A percentile compares a stretch with the other conserved stretches of the same genome.
Evolutionary conservation across 345 rosid species (phyloP).

Genomic region (Lepidium didymum): DNA sequence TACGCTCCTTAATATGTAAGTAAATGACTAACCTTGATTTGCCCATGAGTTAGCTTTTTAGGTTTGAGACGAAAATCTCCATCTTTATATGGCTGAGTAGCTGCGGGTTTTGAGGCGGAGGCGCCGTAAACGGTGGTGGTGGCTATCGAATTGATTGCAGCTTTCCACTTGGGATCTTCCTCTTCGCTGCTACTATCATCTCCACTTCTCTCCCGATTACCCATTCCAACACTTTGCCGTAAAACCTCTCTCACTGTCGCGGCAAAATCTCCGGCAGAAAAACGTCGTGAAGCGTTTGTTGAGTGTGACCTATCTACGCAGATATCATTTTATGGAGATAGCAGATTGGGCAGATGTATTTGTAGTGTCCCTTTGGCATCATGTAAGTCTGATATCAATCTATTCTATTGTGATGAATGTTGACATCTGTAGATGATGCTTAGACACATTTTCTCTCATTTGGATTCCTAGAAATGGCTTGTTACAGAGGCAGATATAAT

Average conservation of each 20-base stretch:
- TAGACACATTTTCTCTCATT: neutral
- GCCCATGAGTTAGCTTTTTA: slow-evolving; percentile 63
- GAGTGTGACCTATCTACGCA: slow-evolving; percentile 36
- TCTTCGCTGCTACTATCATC: slow-evolving; percentile 51
- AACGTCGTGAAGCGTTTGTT: slow-evolving; percentile 12
- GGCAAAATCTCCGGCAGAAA: neutral
- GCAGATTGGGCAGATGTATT: slow-evolving; percentile 93
- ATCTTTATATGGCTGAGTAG: slow-evolving; percentile 17
- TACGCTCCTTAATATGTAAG: neutral
- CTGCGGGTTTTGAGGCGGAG: slow-evolving; percentile 19
- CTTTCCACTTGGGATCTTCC: slow-evolving; percentile 70
- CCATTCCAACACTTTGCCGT: slow-evolving; percentile 16
- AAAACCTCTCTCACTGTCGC: neutral
- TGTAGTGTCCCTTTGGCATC: slow-evolving; percentile 69
- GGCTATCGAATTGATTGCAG: slow-evolving; percentile 64
- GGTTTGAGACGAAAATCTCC: slow-evolving; percentile 31
- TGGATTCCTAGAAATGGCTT: slow-evolving; percentile 54
- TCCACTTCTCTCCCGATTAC: slow-evolving; percentile 16
- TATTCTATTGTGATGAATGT: slow-evolving; percentile 6
- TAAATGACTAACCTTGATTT: slow-evolving; percentile 49
- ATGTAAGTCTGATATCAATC: slow-evolving; percentile 40
- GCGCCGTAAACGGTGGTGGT: slow-evolving; percentile 44
- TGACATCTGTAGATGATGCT: neutral
- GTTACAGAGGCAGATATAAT: slow-evolving; percentile 51
- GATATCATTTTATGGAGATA: slow-evolving; percentile 83